Evolutionary conservation across 2,329 filamentous ascomycete species (phyloP), one percentile per base, ranked within the genome.

Genomic region (Mollisiaceae sp.): DNA sequence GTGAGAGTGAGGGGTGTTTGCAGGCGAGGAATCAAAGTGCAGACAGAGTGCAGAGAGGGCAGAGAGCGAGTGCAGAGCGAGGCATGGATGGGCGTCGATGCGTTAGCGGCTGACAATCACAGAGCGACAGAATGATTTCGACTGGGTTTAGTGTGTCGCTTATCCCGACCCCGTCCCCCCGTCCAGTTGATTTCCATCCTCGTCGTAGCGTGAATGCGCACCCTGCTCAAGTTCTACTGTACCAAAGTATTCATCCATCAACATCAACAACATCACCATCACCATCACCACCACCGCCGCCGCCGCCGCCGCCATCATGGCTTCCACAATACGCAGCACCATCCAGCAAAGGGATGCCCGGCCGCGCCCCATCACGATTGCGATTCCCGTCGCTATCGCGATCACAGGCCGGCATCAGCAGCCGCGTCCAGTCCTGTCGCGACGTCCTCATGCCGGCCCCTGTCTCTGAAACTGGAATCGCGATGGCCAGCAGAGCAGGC

Each of bases 401-500:
- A 50, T 50, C 45, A 50, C 45, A 22, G 20, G 45, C 45, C 45
- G 22, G 45, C 45, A 50, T 5, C 45, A 50, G 9, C 27, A 32
- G 27, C 27, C 27, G 27, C 27, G 20, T 50, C 11, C 12, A 41
- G 11, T 41, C 45, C n/a, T 50, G 45, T n/a, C 20, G 45, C 45
- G 43, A n/a, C 18, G 2, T 45, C 18, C 43, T n/a, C 43, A n/a
- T 20, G 15, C 15, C 43, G 15, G 15, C 15, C 15, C 15, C 43
- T n/a, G 43, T n/a, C n/a, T n/a, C n/a, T 45, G 43, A 4, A 18
- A 18, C 6, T 15, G 41, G 41, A 50, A 50, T 50, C 45, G 24
- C 45, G 45, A 50, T 50, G 45, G 24, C 45, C 45, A 50, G 45
- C 45, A 50, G 45, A 50, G 45, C 45, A 24, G 38, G 38, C 11